phyloP scores from a whole-genome alignment of 2,329 filamentous ascomycete species.

The Hyphodiscus sp. region DNA sequence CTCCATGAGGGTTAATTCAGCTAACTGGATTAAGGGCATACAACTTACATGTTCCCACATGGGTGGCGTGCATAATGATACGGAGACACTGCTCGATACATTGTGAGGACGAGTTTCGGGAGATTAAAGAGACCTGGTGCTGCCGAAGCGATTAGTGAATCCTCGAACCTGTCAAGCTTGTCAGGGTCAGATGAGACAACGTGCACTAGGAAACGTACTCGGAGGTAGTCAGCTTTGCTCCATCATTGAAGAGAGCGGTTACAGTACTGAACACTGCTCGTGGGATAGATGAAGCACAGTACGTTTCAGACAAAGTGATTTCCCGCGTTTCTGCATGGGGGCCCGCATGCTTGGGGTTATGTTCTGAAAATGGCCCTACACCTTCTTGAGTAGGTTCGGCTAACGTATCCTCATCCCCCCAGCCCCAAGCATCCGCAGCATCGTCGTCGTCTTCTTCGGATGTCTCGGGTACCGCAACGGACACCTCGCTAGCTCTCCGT shows the following conservation, averaged over 20 bases:
- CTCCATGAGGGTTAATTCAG: conserved; percentile 30
- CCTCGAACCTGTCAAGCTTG: conserved; percentile 34
- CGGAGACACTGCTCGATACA: conserved; percentile 71
- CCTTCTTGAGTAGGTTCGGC: conserved; percentile 27
- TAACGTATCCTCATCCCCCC: conserved; percentile 62
- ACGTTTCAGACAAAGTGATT: conserved; percentile 75
- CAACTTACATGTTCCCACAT: conserved; percentile 56
- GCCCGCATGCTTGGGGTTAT: neutral
- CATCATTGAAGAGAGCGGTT: conserved; percentile 52
- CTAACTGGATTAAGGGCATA: neutral
- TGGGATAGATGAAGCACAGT: conserved; percentile 83
- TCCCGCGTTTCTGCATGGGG: conserved; percentile 36
- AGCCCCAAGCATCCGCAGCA: conserved; percentile 61
- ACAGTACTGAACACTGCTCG: conserved; percentile 68
- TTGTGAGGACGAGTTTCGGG: conserved; percentile 66
- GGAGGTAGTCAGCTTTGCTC: conserved; percentile 49
- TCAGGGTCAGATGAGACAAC: conserved; percentile 5
- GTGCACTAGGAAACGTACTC: conserved; percentile 29
- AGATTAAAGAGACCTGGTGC: conserved; percentile 64
- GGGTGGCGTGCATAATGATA: conserved; percentile 61
- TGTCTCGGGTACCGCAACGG: conserved; percentile 13
- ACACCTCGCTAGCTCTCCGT: conserved; percentile 8
- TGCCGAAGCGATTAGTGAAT: conserved; percentile 55
- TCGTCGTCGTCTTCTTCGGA: conserved; percentile 29
- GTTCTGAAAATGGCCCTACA: neutral